phyloP scores from a whole-genome alignment of 352 stramenopile species.

The Globisporangium radiosum region DNA sequence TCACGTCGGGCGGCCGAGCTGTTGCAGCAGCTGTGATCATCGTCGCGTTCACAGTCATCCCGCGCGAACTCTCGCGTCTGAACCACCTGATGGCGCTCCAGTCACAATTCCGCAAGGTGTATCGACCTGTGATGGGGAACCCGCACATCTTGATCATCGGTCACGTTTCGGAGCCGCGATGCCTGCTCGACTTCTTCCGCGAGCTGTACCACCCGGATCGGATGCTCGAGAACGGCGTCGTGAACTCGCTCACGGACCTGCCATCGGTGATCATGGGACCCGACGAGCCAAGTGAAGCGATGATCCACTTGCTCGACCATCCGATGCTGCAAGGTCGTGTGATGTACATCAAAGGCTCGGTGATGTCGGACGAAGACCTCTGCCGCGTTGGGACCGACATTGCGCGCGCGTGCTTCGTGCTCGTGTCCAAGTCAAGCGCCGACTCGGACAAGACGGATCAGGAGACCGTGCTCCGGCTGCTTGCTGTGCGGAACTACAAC shows the following conservation, averaged over 20 bases:
- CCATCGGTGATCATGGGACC: constrained; percentile 52
- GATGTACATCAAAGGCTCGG: constrained; percentile 57
- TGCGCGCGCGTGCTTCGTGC: constrained; percentile 48
- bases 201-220: constrained; percentile 63
- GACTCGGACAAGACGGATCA: constrained; percentile 37
- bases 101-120: constrained; percentile 56
- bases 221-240: constrained; percentile 19
- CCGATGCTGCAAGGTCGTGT: constrained; percentile 53
- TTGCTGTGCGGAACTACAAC: constrained; percentile 62
- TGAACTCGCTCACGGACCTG: constrained; percentile 30
- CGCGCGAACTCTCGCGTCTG: constrained; percentile 41
- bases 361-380: constrained; percentile 62
- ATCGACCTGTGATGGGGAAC: constrained; percentile 39
- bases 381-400: constrained; percentile 47
- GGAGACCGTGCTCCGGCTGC: constrained; percentile 46
- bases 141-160: constrained; percentile 53
- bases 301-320: constrained; percentile 51
- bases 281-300: constrained; percentile 38
- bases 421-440: constrained; percentile 38
- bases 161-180: constrained; percentile 39
- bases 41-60: constrained; percentile 51
- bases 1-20: constrained; percentile 32
- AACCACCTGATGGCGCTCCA: constrained; percentile 53
- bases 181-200: constrained; percentile 50
- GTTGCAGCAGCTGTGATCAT: constrained; percentile 47